A percentile compares a stretch with the other conserved stretches of the same genome.
Evolutionary conservation across 2,329 filamentous ascomycete species (phyloP).

Genomic region (Cyphellophora europaea): DNA sequence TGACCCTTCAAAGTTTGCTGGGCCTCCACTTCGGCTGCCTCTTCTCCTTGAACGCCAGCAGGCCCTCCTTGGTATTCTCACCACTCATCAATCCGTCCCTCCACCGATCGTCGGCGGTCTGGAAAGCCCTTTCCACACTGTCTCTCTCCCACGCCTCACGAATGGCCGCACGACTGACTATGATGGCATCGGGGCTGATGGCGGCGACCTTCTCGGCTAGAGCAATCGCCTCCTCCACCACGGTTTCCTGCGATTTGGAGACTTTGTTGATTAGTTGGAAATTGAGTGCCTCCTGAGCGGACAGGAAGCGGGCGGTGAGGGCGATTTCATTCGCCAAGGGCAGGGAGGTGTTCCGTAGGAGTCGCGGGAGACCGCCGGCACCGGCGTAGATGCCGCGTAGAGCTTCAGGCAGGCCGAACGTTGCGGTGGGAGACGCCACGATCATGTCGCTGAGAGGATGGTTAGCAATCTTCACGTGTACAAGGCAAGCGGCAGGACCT

Average conservation of each 20-base stretch:
- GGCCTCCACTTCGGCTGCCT: constrained; percentile 57
- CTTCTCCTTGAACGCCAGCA: constrained; percentile 69
- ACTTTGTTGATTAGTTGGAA: constrained; percentile 58
- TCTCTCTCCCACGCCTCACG: constrained; percentile 63
- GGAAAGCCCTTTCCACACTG: constrained; percentile 55
- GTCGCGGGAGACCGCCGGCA: constrained; percentile 60
- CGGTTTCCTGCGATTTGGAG: constrained; percentile 16
- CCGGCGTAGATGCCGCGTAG: constrained; percentile 61
- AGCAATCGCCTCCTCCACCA: constrained; percentile 15
- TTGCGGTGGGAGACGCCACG: constrained; percentile 46
- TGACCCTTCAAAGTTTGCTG: constrained; percentile 30
- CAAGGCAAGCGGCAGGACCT: not conserved
- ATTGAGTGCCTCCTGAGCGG: constrained; percentile 47
- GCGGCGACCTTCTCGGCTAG: constrained; percentile 53
- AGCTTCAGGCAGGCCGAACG: constrained; percentile 63
- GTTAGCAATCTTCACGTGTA: not conserved
- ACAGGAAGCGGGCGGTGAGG: constrained; percentile 52
- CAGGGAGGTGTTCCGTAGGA: constrained; percentile 56
- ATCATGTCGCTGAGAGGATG: constrained; percentile 47
- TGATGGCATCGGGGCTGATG: constrained; percentile 66
- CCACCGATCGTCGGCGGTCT: constrained; percentile 24
- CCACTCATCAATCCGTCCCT: constrained; percentile 8
- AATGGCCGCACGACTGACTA: constrained; percentile 63
- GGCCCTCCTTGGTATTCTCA: constrained; percentile 66
- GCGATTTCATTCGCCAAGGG: constrained; percentile 65